Evolutionary conservation across 2,329 filamentous ascomycete species (phyloP).

Genomic region (Fusarium torreyae): DNA sequence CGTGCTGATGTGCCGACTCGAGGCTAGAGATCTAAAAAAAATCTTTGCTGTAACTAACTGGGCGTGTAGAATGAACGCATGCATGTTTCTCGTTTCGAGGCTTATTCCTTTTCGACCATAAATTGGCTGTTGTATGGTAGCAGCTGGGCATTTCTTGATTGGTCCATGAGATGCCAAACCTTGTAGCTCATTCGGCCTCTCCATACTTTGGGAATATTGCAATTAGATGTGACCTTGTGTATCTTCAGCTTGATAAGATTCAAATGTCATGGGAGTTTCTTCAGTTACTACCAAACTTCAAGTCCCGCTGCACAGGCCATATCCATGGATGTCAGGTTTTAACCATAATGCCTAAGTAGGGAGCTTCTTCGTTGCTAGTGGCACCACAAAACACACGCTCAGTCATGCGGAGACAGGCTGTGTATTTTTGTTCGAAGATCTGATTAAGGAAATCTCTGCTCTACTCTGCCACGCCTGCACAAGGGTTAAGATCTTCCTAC

Average conservation of each 20-base stretch:
- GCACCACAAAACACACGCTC: constrained; percentile 38
- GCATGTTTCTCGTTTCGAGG: constrained; percentile 19
- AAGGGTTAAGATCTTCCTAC: constrained; percentile 19
- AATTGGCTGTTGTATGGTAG: constrained; percentile 2
- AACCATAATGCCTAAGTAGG: constrained; percentile 12
- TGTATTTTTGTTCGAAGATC: constrained; percentile 1
- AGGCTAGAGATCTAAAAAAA: constrained; percentile 28
- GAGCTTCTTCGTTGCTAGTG: constrained; percentile 39
- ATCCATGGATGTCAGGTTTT: constrained; percentile 21
- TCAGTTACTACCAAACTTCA: constrained; percentile 4
- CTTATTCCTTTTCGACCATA: constrained; percentile 15
- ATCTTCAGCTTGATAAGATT: not conserved
- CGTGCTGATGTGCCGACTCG: constrained; percentile 46
- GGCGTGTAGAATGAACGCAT: constrained; percentile 23
- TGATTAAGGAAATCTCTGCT: not conserved
- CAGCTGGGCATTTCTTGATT: constrained; percentile 1
- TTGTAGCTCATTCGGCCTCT: not conserved
- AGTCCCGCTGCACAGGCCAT: constrained; percentile 13
- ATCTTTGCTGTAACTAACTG: not conserved
- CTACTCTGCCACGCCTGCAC: constrained; percentile 2
- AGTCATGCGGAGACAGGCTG: constrained; percentile 34
- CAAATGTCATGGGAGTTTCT: not conserved
- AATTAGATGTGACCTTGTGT: not conserved
- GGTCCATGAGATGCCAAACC: not conserved
- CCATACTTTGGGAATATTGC: not conserved